These are phyloP conservation scores for Lyophyllum atratum DNA, from an alignment of 768 basidiomycete genomes.

Conservation along the genomic window DNA sequence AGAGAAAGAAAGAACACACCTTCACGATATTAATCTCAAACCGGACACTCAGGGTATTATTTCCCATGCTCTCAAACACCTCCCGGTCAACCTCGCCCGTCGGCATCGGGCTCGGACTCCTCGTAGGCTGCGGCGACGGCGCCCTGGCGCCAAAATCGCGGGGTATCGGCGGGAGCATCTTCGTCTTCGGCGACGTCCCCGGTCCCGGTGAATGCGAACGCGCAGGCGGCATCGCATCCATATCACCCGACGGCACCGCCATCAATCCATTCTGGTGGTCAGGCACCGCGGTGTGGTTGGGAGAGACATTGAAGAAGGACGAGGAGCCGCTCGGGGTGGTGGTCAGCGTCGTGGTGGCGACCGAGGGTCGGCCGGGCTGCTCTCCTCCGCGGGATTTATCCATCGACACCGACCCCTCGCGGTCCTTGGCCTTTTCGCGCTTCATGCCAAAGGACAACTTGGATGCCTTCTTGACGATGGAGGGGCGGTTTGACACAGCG, in stretches of 20 bases:
- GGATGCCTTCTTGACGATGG: constrained; percentile 72
- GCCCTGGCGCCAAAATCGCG: constrained; percentile 52
- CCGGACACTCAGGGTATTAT: constrained; percentile 82
- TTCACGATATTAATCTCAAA: constrained; percentile 99
- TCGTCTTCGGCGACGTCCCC: constrained; percentile 56
- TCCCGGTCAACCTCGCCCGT: constrained; percentile 70
- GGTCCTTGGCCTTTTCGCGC: constrained; percentile 53
- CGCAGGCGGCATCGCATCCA: constrained; percentile 37
- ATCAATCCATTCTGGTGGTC: constrained; percentile 27
- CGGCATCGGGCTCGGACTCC: constrained; percentile 55
- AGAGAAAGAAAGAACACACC: constrained; percentile 45
- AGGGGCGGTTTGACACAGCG: constrained; percentile 42
- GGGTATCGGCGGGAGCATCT: constrained; percentile 81
- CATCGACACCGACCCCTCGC: constrained; percentile 34
- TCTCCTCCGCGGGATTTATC: constrained; percentile 15
- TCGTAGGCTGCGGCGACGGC: constrained; percentile 25
- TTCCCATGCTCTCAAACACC: constrained; percentile 71
- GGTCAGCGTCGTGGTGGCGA: constrained; percentile 49
- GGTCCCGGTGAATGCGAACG: constrained; percentile 24
- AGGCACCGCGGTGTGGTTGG: constrained; percentile 41
- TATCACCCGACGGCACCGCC: constrained; percentile 27
- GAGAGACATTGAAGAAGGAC: constrained; percentile 83
- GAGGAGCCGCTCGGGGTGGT: constrained; percentile 78
- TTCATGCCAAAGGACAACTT: constrained; percentile 76
- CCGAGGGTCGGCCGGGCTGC: constrained; percentile 38